Evolutionary conservation across 169 alveolate genomes (phyloP).

Genomic region (Eimeria necatrix): DNA sequence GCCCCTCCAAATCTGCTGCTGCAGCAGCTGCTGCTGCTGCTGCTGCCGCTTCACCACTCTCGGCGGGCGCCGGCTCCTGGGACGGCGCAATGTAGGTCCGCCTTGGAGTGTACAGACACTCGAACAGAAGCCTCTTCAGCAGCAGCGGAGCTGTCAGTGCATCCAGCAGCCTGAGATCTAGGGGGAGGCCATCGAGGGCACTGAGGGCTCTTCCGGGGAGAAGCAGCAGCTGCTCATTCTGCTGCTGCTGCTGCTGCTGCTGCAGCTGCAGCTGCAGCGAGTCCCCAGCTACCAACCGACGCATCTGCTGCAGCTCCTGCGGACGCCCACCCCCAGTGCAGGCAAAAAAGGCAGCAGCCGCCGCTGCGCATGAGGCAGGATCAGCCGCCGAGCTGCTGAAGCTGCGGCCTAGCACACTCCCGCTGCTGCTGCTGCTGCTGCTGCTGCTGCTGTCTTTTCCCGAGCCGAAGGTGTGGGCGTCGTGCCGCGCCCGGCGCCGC

Average conservation of each 20-base stretch:
- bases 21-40: neutral
- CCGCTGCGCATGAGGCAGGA: neutral
- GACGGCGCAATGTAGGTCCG: constrained; percentile 45
- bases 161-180: constrained; percentile 70
- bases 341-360: constrained; percentile 12
- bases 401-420: neutral
- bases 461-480: neutral
- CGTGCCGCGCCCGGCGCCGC: neutral
- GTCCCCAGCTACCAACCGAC: constrained; percentile 13
- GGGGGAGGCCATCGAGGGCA: constrained; percentile 64
- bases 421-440: neutral
- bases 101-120: constrained; percentile 76
- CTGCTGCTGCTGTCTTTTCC: neutral
- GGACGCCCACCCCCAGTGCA: constrained; percentile 25
- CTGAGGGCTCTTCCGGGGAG: constrained; percentile 5
- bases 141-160: constrained; percentile 70
- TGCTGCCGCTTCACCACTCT: neutral
- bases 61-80: neutral
- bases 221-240: neutral
- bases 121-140: constrained; percentile 77
- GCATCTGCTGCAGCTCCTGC: constrained; percentile 40
- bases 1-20: neutral
- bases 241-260: constrained; percentile 18
- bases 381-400: neutral
- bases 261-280: constrained; percentile 5